phyloP scores from a whole-genome alignment of 257 asterid genomes.

The Solanum sparsipilum region DNA sequence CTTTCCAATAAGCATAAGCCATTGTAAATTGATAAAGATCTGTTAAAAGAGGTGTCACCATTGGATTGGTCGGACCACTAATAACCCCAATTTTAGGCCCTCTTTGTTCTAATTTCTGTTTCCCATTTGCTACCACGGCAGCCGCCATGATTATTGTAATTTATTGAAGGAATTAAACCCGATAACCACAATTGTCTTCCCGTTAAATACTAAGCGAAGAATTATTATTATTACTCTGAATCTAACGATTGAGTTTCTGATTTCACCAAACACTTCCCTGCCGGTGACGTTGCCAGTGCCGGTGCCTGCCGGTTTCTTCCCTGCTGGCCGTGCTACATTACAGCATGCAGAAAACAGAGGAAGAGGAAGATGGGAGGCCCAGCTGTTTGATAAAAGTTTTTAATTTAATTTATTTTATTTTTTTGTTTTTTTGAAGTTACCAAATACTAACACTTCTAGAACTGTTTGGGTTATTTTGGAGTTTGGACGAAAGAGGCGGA shows the following conservation, averaged over 20 bases:
- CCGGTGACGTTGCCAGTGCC: neutral
- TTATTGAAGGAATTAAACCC: neutral
- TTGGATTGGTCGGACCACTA: conserved; percentile 78
- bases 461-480: neutral
- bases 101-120: neutral
- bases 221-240: neutral
- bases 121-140: neutral
- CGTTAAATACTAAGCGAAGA: neutral
- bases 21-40: conserved; percentile 95
- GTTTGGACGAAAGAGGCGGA: neutral
- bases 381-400: neutral
- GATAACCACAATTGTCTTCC: neutral
- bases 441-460: neutral
- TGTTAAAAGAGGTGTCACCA: conserved; percentile 92
- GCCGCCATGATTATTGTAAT: neutral
- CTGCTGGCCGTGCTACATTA: neutral
- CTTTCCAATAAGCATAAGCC: conserved; percentile 99
- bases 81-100: neutral
- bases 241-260: neutral
- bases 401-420: neutral
- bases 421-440: neutral
- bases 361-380: neutral
- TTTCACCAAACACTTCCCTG: neutral
- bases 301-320: neutral
- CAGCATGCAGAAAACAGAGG: neutral